Conservation (phyloP, 1,284 basidiomycete species). For the Polyporus tsugae region DNA sequence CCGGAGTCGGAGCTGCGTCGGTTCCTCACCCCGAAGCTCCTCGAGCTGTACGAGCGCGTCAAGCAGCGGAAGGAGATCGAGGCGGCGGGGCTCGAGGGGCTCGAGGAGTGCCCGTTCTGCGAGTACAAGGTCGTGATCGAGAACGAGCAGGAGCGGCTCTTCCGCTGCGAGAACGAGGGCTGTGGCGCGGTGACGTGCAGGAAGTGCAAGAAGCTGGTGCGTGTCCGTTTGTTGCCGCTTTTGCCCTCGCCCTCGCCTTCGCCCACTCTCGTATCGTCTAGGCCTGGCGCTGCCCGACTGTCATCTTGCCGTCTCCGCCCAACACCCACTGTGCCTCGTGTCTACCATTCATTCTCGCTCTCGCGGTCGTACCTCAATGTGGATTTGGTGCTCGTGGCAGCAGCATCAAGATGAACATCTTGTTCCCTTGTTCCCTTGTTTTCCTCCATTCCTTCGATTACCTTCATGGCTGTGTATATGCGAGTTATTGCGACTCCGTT, state of each 20-base stretch:
- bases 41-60: conserved; percentile 79
- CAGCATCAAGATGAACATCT: neutral
- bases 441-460: neutral
- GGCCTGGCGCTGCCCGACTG: neutral
- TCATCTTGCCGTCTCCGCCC: neutral
- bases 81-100: conserved; percentile 70
- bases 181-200: conserved; percentile 83
- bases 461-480: neutral
- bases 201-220: conserved; percentile 75
- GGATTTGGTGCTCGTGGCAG: neutral
- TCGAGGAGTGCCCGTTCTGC: conserved; percentile 90
- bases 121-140: conserved; percentile 86
- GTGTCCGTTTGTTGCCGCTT: conserved; percentile 36
- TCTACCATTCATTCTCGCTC: neutral
- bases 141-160: conserved; percentile 78
- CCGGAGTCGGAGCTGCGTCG: conserved; percentile 71
- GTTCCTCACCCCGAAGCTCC: conserved; percentile 67
- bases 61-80: conserved; percentile 81
- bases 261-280: neutral
- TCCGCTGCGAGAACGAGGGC: conserved; percentile 77
- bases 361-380: neutral
- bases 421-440: neutral
- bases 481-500: neutral
- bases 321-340: neutral
- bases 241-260: neutral